A percentile compares a stretch with the other conserved stretches of the same genome.
Conservation (phyloP, 2,329 filamentous ascomycete genomes). For the Microsporum canis region DNA sequence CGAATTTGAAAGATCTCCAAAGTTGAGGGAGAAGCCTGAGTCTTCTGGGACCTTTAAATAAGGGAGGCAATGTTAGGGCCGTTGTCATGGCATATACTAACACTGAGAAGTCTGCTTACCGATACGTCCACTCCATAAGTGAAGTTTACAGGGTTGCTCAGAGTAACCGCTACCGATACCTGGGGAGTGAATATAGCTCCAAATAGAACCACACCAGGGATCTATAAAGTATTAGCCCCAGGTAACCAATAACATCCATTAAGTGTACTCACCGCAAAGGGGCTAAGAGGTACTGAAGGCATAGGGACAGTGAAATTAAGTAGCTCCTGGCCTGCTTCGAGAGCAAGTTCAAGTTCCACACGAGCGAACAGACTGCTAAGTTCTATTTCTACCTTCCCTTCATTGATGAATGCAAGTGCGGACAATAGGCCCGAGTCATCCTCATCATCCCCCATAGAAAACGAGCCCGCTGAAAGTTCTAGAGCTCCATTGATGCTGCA, state of each 20-base stretch:
- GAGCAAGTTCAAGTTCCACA: constrained; percentile 15
- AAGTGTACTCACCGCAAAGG: constrained; percentile 15
- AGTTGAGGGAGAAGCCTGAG: not conserved
- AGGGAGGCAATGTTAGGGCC: not conserved
- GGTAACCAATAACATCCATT: not conserved
- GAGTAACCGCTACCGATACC: constrained; percentile 10
- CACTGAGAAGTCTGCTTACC: constrained; percentile 3
- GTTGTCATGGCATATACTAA: not conserved
- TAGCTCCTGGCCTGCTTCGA: constrained; percentile 9
- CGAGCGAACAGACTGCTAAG: constrained; percentile 15
- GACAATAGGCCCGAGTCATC: constrained; percentile 6
- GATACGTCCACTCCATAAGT: constrained; percentile 17
- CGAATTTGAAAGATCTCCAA: not conserved
- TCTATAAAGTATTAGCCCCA: constrained; percentile 9
- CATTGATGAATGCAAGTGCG: constrained; percentile 15
- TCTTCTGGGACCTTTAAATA: not conserved
- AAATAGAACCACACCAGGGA: constrained; percentile 16
- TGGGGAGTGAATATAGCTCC: constrained; percentile 14
- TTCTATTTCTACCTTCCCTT: constrained; percentile 15
- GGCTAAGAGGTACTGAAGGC: constrained; percentile 15
- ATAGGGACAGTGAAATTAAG: constrained; percentile 14
- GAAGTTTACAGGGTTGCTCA: constrained; percentile 13
- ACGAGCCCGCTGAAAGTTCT: constrained; percentile 15
- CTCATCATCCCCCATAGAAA: constrained; percentile 10
- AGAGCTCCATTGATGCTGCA: constrained; percentile 15